phyloP scores from a whole-genome alignment of 2,329 filamentous ascomycete species.

The Leptographium flavum region DNA sequence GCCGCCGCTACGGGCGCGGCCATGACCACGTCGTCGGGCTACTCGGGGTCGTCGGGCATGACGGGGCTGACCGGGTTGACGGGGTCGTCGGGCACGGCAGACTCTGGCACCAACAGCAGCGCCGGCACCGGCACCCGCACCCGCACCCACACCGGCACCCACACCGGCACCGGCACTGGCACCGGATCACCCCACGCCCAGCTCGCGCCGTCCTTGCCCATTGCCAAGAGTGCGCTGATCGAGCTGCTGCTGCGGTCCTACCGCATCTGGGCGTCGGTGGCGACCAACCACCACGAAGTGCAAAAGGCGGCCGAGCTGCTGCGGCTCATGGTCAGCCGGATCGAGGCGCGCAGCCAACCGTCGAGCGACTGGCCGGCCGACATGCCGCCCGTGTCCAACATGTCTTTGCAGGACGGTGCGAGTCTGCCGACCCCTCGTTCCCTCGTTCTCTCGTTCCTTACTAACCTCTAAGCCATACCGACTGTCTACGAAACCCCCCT shows the following conservation, averaged over 20 bases:
- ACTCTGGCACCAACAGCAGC: not conserved
- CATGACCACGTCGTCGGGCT: not conserved
- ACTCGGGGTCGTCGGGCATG: too few relatives aligned
- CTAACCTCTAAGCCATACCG: not conserved
- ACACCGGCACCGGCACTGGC: too few relatives aligned
- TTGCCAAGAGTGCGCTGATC: constrained; percentile 19
- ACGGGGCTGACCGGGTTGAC: too few relatives aligned
- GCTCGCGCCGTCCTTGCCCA: constrained; percentile 6
- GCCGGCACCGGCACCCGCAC: not conserved
- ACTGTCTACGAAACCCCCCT: not conserved
- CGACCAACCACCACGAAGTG: constrained; percentile 22
- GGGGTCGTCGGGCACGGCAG: constrained; percentile 11
- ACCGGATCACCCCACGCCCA: not conserved
- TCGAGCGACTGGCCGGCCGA: not conserved
- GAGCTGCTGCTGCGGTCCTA: constrained; percentile 27
- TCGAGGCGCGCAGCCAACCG: constrained; percentile 3
- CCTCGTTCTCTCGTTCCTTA: not conserved
- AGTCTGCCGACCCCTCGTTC: not conserved
- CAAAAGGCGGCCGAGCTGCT: constrained; percentile 32
- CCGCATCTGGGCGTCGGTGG: constrained; percentile 28
- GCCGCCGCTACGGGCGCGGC: not conserved
- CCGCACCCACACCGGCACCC: too few relatives aligned
- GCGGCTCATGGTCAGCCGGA: constrained; percentile 22
- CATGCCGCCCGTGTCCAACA: not conserved
- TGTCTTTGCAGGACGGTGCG: not conserved